Conservation (phyloP, 768 basidiomycete genomes). For the Amanita molliuscula region DNA sequence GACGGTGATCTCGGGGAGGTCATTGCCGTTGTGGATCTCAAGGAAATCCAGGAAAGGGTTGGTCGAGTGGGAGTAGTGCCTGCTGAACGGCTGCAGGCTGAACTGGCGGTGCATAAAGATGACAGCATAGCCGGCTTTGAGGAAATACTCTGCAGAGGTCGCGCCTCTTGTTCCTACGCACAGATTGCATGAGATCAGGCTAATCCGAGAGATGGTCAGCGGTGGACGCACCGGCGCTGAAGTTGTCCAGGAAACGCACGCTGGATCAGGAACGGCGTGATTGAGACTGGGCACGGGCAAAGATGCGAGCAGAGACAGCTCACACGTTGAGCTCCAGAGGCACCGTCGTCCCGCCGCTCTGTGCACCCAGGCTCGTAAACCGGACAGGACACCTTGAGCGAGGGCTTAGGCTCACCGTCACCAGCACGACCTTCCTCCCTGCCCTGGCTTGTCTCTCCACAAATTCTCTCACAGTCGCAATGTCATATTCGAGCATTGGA, state of each 20-base stretch:
- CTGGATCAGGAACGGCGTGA: slow-evolving; percentile 29
- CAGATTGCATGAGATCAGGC: background rate
- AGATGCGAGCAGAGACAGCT: slow-evolving; percentile 24
- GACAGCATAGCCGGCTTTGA: slow-evolving; percentile 90
- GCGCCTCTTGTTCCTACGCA: slow-evolving; percentile 83
- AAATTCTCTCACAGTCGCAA: slow-evolving; percentile 56
- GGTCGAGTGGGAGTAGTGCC: slow-evolving; percentile 97
- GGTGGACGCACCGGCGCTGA: slow-evolving; percentile 73
- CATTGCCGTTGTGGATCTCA: slow-evolving; percentile 37
- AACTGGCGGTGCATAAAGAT: slow-evolving; percentile 99
- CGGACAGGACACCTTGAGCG: background rate
- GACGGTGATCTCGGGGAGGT: slow-evolving; percentile 49
- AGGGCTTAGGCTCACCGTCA: slow-evolving; percentile 64
- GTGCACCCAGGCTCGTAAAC: background rate
- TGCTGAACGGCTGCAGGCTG: slow-evolving; percentile 93
- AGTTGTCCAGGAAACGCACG: slow-evolving; percentile 97
- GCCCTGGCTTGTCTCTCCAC: slow-evolving; percentile 52
- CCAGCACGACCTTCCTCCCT: slow-evolving; percentile 77
- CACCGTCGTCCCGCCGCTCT: slow-evolving; percentile 99
- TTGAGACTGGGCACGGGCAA: background rate
- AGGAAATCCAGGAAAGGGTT: slow-evolving; percentile 97
- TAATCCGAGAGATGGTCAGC: slow-evolving; percentile 3
- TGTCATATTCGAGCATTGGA: slow-evolving; percentile 54
- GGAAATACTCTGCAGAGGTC: slow-evolving; percentile 96
- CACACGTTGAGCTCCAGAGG: slow-evolving; percentile 98